phyloP scores from a whole-genome alignment of 2,329 filamentous ascomycete species.

The Aspergillus hiratsukae region DNA sequence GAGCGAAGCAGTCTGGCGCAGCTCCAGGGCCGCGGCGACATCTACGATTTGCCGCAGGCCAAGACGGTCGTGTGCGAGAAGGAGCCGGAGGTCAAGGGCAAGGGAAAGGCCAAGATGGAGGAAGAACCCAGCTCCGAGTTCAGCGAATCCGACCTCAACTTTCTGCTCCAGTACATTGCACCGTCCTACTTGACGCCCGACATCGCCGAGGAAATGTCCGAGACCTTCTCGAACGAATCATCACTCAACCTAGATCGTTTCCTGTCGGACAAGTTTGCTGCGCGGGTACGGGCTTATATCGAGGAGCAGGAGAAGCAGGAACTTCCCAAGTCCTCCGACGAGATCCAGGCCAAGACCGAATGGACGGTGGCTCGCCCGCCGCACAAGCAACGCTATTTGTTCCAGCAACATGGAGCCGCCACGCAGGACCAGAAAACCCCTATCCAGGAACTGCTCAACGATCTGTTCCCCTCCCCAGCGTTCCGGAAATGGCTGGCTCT shows the following conservation, averaged over 20 bases:
- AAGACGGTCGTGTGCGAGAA: slow-evolving; percentile 48
- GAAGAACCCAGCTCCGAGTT: slow-evolving; percentile 56
- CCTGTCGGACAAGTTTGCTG: slow-evolving; percentile 71
- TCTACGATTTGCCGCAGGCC: slow-evolving; percentile 75
- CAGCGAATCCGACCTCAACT: slow-evolving; percentile 77
- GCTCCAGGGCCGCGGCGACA: slow-evolving; percentile 83
- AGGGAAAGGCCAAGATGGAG: slow-evolving; percentile 34
- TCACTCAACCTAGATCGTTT: slow-evolving; percentile 78
- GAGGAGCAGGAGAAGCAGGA: slow-evolving; percentile 57
- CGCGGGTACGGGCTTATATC: slow-evolving; percentile 66
- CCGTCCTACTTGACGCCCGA: slow-evolving; percentile 90
- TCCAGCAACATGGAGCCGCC: slow-evolving; percentile 54
- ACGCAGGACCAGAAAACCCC: slow-evolving; percentile 40
- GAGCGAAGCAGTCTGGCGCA: slow-evolving; percentile 90
- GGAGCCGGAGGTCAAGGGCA: slow-evolving; percentile 35
- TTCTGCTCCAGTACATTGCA: slow-evolving; percentile 83
- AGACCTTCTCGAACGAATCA: slow-evolving; percentile 76
- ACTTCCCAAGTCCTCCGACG: slow-evolving; percentile 39
- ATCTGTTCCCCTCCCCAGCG: slow-evolving; percentile 74
- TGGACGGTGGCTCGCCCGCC: slow-evolving; percentile 82
- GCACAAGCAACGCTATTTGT: slow-evolving; percentile 92
- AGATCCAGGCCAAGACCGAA: slow-evolving; percentile 55
- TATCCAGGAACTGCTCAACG: slow-evolving; percentile 72
- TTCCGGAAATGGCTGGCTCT: slow-evolving; percentile 89
- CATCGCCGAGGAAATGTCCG: slow-evolving; percentile 74